Base-by-base conservation (phyloP, 2,329 filamentous ascomycete species). In the Pyrenochaeta sp. region DNA sequence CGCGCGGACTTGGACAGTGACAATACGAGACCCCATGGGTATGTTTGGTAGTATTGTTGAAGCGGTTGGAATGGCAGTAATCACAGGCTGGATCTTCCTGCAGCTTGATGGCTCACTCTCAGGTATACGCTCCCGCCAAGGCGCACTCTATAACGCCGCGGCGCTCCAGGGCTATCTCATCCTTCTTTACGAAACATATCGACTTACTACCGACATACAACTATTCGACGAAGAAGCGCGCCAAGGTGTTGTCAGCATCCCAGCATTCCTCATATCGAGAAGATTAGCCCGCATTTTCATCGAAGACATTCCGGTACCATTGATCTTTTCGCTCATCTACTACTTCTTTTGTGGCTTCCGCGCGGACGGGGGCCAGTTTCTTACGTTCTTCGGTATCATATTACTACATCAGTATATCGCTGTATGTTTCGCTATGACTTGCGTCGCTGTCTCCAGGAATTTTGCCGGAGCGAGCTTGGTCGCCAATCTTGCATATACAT, bases 321-420 rank as follows among this genome's bases (percentile, higher is more conserved):
- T 92, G 15, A 72, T 92, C 3, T 93, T 89, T 69, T 88, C 88
- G 5, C 77, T 88, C 1, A 88, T 93, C 7, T 89, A 88, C 69
- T 93, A 93, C 74, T 93, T 91, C 73, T 92, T 93, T 88, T 86
- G 87, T 6, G 90, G 90, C 0, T 91, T 92, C 65, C 86, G 90
- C 46, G 81, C 83, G 2, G 84, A 88, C 8, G 85, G 83, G 0
- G 76, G 69, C 1, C 86, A 89, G 52, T 93, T 92, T 74, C 88
- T 93, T 56, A 87, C 84, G 0, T 93, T 92, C 78, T 89, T 93
- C 62, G 80, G 83, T 2, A 82, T 92, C 37, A 84, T 88, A 0
- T 74, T 93, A 4, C 74, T 93, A 2, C 88, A 87, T 44, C 91
- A 93, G 58, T 92, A 91, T 63, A 88, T 91, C 36, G 86, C 90